A percentile compares a stretch with the other conserved stretches of the same genome.
Conservation (phyloP, 2,329 filamentous ascomycete species). For the Exophiala mesophila region DNA sequence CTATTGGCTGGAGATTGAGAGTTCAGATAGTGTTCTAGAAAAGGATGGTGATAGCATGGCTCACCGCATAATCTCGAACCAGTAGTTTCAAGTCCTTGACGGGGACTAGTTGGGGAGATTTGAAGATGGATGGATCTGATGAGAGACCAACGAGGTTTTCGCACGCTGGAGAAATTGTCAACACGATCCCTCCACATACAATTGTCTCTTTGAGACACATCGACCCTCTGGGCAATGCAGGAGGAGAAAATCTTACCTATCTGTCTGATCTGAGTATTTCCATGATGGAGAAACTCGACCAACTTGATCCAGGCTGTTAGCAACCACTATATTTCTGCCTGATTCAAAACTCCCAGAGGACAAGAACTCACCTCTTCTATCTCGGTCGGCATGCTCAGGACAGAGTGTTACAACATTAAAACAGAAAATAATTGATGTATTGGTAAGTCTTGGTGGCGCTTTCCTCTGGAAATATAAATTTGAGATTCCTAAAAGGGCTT, state of each 20-base stretch:
- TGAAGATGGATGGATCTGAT: constrained; percentile 75
- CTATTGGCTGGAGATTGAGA: constrained; percentile 60
- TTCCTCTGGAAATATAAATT: too few species aligned
- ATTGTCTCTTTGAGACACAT: not conserved
- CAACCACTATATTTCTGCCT: not conserved
- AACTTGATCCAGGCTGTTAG: constrained; percentile 58
- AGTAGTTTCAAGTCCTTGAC: constrained; percentile 84
- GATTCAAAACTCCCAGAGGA: too few species aligned
- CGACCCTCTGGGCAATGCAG: not conserved
- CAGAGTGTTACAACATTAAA: too few species aligned
- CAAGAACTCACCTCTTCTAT: constrained; percentile 62
- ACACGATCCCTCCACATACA: not conserved
- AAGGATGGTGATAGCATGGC: constrained; percentile 28
- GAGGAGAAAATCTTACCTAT: constrained; percentile 50
- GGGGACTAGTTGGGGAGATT: constrained; percentile 69
- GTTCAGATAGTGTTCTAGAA: not conserved
- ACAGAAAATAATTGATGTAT: too few species aligned
- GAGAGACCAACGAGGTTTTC: constrained; percentile 84
- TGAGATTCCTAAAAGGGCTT: too few species aligned
- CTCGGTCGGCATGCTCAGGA: constrained; percentile 63
- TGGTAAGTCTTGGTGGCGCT: too few species aligned
- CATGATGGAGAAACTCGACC: constrained; percentile 87
- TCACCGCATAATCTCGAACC: constrained; percentile 73
- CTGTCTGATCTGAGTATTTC: constrained; percentile 83
- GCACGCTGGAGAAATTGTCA: constrained; percentile 53